A percentile compares a stretch with the other conserved stretches of the same genome.
These are phyloP conservation scores for Boechera stricta DNA, from an alignment of 345 rosid genomes.

Conservation along the genomic window DNA sequence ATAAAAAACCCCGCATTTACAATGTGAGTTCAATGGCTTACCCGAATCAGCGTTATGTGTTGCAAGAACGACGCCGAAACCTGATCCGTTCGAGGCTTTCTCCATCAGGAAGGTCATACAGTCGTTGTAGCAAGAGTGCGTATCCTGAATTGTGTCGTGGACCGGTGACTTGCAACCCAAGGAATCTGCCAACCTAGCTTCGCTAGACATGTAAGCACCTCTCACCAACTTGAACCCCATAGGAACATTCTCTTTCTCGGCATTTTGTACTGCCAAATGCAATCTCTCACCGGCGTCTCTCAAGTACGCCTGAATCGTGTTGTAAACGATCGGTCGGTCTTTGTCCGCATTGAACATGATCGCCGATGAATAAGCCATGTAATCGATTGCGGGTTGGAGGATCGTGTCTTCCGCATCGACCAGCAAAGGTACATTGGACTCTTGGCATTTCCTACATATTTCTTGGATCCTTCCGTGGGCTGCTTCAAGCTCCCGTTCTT, in stretches of 20 bases:
- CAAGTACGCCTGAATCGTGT: constrained; percentile 81
- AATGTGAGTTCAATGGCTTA: constrained; percentile 26
- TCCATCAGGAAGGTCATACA: constrained; percentile 80
- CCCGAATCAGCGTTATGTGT: constrained; percentile 93
- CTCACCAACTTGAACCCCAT: constrained; percentile 87
- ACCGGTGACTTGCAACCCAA: constrained; percentile 77
- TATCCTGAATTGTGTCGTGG: constrained; percentile 70
- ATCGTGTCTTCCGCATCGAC: constrained; percentile 85
- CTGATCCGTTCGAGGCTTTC: constrained; percentile 57
- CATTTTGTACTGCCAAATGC: constrained; percentile 54
- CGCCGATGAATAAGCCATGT: constrained; percentile 70
- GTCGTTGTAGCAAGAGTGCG: constrained; percentile 76
- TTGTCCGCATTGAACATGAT: constrained; percentile 51
- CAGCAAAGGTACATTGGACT: constrained; percentile 58
- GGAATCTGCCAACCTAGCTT: constrained; percentile 61
- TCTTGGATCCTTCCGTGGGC: constrained; percentile 57
- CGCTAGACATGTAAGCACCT: constrained; percentile 90
- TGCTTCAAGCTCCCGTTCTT: constrained; percentile 61
- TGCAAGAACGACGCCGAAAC: constrained; percentile 72
- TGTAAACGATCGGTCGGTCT: constrained; percentile 60
- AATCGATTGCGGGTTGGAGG: constrained; percentile 88
- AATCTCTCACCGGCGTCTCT: constrained; percentile 80
- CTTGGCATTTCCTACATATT: constrained; percentile 62
- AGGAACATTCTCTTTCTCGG: constrained; percentile 62
- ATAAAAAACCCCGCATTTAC: not conserved